Conservation (phyloP, 192 early-diverging fungal species). For the Rhizoclosmatium sp. region DNA sequence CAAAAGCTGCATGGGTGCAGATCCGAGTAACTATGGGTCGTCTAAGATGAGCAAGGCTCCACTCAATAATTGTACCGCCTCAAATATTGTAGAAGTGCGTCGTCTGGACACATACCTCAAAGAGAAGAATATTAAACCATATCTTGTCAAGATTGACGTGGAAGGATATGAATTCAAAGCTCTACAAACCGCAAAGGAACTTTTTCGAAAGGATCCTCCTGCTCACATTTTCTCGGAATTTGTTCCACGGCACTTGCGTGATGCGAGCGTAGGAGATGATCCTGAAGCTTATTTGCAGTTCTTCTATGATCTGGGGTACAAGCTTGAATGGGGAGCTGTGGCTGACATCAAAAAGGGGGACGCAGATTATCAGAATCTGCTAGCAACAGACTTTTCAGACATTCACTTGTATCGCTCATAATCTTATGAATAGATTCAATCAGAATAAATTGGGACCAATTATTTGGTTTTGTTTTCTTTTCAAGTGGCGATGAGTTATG, state of each 20-base stretch:
- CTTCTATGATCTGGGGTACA: not conserved
- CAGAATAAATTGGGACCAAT: too few species aligned
- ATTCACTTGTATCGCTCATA: too few species aligned
- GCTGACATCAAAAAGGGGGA: too few species aligned
- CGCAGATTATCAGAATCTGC: too few species aligned
- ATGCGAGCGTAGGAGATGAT: not conserved
- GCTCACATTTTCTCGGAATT: not conserved
- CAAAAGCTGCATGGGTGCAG: not conserved
- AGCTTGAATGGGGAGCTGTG: not conserved
- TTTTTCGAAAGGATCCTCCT: not conserved
- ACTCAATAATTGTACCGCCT: not conserved
- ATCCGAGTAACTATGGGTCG: not conserved
- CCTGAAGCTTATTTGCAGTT: not conserved
- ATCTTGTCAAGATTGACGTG: constrained; percentile 16
- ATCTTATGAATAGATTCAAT: too few species aligned
- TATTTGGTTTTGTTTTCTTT: too few species aligned
- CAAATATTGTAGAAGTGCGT: not conserved
- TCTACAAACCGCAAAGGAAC: not conserved
- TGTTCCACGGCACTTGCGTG: not conserved
- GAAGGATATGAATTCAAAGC: constrained; percentile 3
- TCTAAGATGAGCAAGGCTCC: not conserved
- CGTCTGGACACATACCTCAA: constrained; percentile 7
- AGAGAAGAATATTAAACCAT: not conserved
- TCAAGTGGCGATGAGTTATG: too few species aligned
- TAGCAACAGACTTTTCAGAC: too few species aligned